Conservation (phyloP, 345 rosid genomes). For the Citrus hindsii region DNA sequence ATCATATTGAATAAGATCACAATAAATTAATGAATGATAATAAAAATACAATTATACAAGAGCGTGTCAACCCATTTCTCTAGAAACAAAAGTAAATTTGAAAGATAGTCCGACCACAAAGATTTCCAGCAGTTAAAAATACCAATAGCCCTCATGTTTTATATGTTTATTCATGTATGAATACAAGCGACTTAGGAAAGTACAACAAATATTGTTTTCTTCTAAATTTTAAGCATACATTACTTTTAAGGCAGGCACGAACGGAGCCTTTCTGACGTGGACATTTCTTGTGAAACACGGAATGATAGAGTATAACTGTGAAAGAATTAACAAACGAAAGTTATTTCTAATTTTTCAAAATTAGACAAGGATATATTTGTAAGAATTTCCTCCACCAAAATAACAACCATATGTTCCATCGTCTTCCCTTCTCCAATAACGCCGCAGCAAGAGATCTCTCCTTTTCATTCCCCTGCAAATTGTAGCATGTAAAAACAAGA, state of each 20-base stretch:
- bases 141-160: not conserved
- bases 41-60: not conserved
- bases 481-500: slow-evolving; percentile 7
- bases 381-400: slow-evolving; percentile 9
- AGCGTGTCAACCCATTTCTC: not conserved
- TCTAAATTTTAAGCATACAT: slow-evolving; percentile 61
- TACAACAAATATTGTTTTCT: slow-evolving; percentile 10
- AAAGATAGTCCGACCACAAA: not conserved
- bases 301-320: slow-evolving; percentile 92
- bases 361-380: slow-evolving; percentile 5
- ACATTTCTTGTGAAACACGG: slow-evolving; percentile 88
- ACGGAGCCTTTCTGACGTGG: slow-evolving; percentile 72
- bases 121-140: not conserved
- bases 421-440: slow-evolving; percentile 98
- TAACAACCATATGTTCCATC: slow-evolving; percentile 87
- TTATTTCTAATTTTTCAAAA: slow-evolving; percentile 15
- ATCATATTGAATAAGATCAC: not conserved
- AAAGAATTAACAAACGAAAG: slow-evolving; percentile 21
- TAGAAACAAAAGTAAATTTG: not conserved
- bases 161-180: not conserved
- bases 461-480: slow-evolving; percentile 76
- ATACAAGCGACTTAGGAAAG: not conserved
- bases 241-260: slow-evolving; percentile 97
- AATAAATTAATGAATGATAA: not conserved
- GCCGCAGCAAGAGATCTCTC: slow-evolving; percentile 77